These are phyloP conservation scores for Blastobotrys muscicola DNA, from an alignment of 805 yeast genomes.

Conservation along the genomic window DNA sequence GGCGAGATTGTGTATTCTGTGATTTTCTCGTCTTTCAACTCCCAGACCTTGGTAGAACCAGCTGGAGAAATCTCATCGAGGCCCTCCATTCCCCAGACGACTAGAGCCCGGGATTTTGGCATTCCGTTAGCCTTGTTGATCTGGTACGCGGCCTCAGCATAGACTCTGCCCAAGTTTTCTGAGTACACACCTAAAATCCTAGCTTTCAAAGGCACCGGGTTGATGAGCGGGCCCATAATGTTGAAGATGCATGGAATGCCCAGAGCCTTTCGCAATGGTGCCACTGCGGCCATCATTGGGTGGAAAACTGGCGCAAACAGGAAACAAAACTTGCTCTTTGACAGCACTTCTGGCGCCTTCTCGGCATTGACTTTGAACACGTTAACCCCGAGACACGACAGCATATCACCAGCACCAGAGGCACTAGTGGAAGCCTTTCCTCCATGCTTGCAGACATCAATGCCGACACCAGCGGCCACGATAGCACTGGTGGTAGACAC, in stretches of 20 bases:
- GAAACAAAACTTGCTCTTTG: conserved; percentile 46
- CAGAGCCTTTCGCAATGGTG: conserved; percentile 60
- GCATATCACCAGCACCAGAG: conserved; percentile 90
- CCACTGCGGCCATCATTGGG: conserved; percentile 80
- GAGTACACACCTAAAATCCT: conserved; percentile 87
- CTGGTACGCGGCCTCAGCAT: conserved; percentile 68
- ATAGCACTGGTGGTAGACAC: conserved; percentile 94
- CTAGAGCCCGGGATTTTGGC: conserved; percentile 47
- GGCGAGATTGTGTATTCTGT: conserved; percentile 37
- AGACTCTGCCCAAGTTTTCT: conserved; percentile 67
- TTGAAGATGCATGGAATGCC: conserved; percentile 94
- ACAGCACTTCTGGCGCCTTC: conserved; percentile 50
- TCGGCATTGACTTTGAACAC: conserved; percentile 53
- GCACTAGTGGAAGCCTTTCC: conserved; percentile 92
- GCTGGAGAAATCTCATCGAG: conserved; percentile 90
- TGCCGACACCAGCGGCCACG: conserved; percentile 79
- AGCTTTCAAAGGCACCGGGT: conserved; percentile 76
- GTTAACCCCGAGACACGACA: conserved; percentile 75
- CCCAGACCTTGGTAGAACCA: conserved; percentile 78
- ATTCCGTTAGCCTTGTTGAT: conserved; percentile 43
- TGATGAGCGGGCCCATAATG: conserved; percentile 84
- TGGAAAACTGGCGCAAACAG: conserved; percentile 93
- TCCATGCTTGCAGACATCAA: conserved; percentile 88
- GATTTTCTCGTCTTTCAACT: conserved; percentile 36
- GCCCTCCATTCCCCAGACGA: conserved; percentile 89